Conservation (phyloP, 176 grass and related monocot genomes). For the Hordeum marinum region DNA sequence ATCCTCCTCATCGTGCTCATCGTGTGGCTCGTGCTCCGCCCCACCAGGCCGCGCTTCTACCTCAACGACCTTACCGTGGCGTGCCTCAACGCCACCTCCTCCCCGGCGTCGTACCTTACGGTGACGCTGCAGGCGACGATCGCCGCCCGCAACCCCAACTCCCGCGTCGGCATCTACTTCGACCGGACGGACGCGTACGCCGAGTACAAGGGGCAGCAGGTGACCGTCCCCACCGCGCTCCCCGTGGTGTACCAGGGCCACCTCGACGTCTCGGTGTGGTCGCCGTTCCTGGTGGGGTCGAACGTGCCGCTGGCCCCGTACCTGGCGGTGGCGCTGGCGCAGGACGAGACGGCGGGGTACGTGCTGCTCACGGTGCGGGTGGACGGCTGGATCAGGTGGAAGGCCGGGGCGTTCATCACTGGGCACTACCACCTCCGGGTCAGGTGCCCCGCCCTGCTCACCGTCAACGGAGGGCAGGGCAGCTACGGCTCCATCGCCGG, state of each 20-base stretch:
- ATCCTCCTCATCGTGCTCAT: constrained; percentile 42
- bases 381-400: constrained; percentile 52
- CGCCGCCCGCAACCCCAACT: constrained; percentile 57
- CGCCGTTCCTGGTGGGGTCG: constrained; percentile 53
- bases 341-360: constrained; percentile 62
- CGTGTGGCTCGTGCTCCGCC: constrained; percentile 62
- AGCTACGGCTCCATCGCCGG: constrained; percentile 37
- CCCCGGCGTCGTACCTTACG: constrained; percentile 31
- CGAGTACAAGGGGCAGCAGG: constrained; percentile 49
- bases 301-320: constrained; percentile 46
- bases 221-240: constrained; percentile 54
- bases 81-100: constrained; percentile 53
- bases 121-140: constrained; percentile 54
- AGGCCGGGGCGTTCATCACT: constrained; percentile 53
- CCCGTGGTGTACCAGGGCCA: constrained; percentile 63
- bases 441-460: constrained; percentile 65
- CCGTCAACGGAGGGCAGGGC: constrained; percentile 27
- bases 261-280: constrained; percentile 50
- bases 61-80: constrained; percentile 57
- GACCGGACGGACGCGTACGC: constrained; percentile 59
- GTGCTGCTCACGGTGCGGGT: constrained; percentile 55
- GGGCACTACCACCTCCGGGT: constrained; percentile 50
- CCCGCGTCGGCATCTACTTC: constrained; percentile 67
- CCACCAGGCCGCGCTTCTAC: constrained; percentile 59
- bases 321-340: constrained; percentile 25